Base-by-base conservation (phyloP, 371 early-diverging fungal genomes). In the Sporodiniella umbellata region DNA sequence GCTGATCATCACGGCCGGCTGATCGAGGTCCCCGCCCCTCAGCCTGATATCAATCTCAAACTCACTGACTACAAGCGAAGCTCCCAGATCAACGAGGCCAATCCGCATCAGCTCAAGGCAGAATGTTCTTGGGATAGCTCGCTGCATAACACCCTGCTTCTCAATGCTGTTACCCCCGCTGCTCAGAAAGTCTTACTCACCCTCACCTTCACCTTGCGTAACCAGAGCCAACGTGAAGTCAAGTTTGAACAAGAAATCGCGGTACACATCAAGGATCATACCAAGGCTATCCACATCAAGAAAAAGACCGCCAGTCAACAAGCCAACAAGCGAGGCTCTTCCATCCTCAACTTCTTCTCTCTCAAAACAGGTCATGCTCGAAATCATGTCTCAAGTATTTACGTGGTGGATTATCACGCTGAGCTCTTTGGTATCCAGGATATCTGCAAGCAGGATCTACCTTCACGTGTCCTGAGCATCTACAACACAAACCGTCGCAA, bases 111-210 rank as follows among this genome's bases (percentile, higher is more conserved):
- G 31, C 73, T 75, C 14, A 73, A 64, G 50, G 79, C 75, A 19
- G 72, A 64, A 18, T 79, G 79, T 5, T 63, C 89, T 0, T 94
- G 95, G 95, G 95, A 94, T 52, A 88, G 89, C 24, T 87, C 89
- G 0, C 67, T 91, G 2, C 90, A 92, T 51, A 88, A 87, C 23
- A 84, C 83, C 0, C 55, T 79, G 0, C 70, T 86, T 30, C 64
- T 94, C 25, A 92, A 94, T 52, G 58, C 80, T 17, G 70, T 87
- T 7, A 92, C 93, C 0, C 62, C 74, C 5, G 63, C 76, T 14
- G 64, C 71, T 17, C 77, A 75, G 45, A 72, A 78, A 4, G 80
- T 85, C 4, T 43, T 69, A 15, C 58, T 86, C 42, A 62, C 72
- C 6, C 37, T 85, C 24, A 66, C 57, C 12, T 79, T 84, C 69